phyloP scores from a whole-genome alignment of 306 rosid genomes.

The Sphenostylis stenocarpa region DNA sequence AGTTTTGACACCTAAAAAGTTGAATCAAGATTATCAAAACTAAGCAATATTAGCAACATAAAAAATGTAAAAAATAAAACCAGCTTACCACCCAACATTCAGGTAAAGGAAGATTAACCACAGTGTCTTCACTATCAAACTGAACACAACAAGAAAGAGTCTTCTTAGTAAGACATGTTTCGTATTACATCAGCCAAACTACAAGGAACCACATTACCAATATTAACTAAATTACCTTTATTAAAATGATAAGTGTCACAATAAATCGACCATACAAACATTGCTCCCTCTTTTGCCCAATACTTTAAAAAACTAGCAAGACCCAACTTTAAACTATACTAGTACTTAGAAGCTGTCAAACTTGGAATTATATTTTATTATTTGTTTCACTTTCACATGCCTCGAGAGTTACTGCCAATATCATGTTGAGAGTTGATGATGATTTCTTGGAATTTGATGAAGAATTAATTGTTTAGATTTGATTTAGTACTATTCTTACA shows the following conservation, averaged over 20 bases:
- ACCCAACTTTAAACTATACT: background rate
- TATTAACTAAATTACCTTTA: background rate
- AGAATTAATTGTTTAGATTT: too few relatives aligned
- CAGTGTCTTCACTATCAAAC: conserved; percentile 69
- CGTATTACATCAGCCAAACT: background rate
- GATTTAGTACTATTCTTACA: too few relatives aligned
- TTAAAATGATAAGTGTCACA: background rate
- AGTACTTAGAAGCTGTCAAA: conserved; percentile 9
- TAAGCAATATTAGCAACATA: conserved; percentile 12
- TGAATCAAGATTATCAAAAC: conserved; percentile 26
- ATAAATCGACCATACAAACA: background rate
- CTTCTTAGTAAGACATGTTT: conserved; percentile 12
- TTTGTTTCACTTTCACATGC: background rate
- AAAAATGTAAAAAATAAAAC: conserved; percentile 14
- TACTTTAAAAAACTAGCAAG: background rate
- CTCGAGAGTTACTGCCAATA: background rate
- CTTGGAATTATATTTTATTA: background rate
- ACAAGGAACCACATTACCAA: conserved; percentile 25
- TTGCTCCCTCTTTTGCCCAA: background rate
- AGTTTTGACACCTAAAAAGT: conserved; percentile 82
- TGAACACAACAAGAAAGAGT: conserved; percentile 34
- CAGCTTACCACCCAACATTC: conserved; percentile 95
- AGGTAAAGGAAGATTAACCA: conserved; percentile 70
- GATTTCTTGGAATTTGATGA: too few relatives aligned
- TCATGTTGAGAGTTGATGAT: too few relatives aligned